Evolutionary conservation across 768 basidiomycete genomes (phyloP), one percentile per base, ranked within the genome.

Genomic region (Boletus reticuloceps): DNA sequence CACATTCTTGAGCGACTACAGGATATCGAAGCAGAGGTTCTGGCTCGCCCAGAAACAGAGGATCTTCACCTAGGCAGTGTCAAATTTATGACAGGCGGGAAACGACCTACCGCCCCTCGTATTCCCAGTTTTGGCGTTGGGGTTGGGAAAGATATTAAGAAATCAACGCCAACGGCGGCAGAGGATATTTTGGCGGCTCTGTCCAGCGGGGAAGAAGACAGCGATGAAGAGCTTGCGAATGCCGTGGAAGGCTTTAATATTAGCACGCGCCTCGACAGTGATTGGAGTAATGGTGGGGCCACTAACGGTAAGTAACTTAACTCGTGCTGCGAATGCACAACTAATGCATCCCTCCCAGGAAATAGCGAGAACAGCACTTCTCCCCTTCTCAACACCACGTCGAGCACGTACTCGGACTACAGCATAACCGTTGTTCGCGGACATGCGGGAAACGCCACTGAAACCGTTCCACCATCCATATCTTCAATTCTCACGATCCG

Each of bases 71-170:
- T 95, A 34, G 93, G 94, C 8, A 93, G 89, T 56, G 76, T 97
- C 72, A 88, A 86, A 62, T 88, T 96, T 56, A 82, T 95, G 77
- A 82, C 85, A 1, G 82, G 83, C 11, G 77, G 78, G 5, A 87
- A 82, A 69, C 79, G 86, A 17, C 81, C 84, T 9, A 72, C 41
- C 0, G 82, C 75, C 1, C 89, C 86, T n/a, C 78, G 92, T 16
- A 94, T 94, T 56, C 91, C 91, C 1, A 94, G 90, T 72, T 94
- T 94, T 66, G 89, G 89, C 0, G 74, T 84, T 73, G 89, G 84
- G 19, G 73, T 88, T 16, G 86, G 81, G 4, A 82, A 82, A 64
- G 79, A 83, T 42, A 82, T 88, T 47, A 73, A 81, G 44, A 54
- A 65, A 17, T 61, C 62, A 14, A 55, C 64, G 5, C 69, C 68